These are phyloP conservation scores for Vanrija sp. DNA, from an alignment of 1,284 basidiomycete genomes.

Conservation along the genomic window DNA sequence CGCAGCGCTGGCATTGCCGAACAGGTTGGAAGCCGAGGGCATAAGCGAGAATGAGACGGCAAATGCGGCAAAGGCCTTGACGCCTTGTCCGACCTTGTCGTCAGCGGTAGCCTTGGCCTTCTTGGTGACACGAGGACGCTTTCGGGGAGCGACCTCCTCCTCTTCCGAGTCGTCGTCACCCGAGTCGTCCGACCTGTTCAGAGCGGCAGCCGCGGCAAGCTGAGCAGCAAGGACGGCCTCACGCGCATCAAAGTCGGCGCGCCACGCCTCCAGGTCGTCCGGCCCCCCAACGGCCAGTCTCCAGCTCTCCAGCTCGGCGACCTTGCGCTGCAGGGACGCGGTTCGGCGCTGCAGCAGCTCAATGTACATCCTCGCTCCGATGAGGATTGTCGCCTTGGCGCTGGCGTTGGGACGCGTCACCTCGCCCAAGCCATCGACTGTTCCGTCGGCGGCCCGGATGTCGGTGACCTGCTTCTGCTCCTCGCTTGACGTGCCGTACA, in stretches of 20 bases:
- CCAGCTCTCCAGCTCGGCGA: slow-evolving; percentile 36
- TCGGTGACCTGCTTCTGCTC: slow-evolving; percentile 44
- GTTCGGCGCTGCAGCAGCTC: slow-evolving; percentile 43
- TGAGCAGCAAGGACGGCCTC: slow-evolving; percentile 29
- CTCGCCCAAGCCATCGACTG: slow-evolving; percentile 47
- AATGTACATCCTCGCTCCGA: slow-evolving; percentile 48
- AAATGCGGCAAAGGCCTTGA: slow-evolving; percentile 43
- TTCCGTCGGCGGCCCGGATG: slow-evolving; percentile 39
- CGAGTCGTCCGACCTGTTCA: slow-evolving; percentile 23
- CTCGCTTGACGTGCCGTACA: slow-evolving; percentile 46
- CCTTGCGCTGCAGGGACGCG: slow-evolving; percentile 34
- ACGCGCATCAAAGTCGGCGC: slow-evolving; percentile 32
- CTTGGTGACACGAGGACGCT: slow-evolving; percentile 22
- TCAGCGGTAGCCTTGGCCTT: slow-evolving; percentile 12
- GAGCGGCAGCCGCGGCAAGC: slow-evolving; percentile 17
- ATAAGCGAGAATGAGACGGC: slow-evolving; percentile 42
- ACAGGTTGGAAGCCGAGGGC: slow-evolving; percentile 34
- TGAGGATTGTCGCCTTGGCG: slow-evolving; percentile 48
- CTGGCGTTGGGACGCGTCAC: slow-evolving; percentile 46
- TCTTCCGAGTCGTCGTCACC: slow-evolving; percentile 33
- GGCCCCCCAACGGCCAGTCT: slow-evolving; percentile 34
- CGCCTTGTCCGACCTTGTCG: slow-evolving; percentile 13
- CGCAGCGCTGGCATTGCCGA: slow-evolving; percentile 1
- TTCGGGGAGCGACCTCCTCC: slow-evolving; percentile 19
- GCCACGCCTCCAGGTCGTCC: slow-evolving; percentile 30